phyloP scores from a whole-genome alignment of 2,329 filamentous ascomycete species.

The Fusarium graminum region DNA sequence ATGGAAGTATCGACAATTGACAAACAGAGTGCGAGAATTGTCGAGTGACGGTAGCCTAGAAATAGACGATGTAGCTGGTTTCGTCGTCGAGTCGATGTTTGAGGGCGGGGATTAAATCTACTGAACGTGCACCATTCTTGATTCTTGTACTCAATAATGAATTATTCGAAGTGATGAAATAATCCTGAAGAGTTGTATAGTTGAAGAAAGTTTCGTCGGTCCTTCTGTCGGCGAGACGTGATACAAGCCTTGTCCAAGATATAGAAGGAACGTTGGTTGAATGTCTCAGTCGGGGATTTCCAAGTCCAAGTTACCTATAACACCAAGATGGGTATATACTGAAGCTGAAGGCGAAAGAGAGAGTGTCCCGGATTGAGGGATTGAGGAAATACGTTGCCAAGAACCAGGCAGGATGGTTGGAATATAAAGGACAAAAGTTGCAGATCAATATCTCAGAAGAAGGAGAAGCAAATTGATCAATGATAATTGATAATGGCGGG shows the following conservation, averaged over 20 bases:
- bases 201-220: not conserved
- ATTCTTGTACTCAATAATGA: constrained; percentile 2
- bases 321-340: constrained; percentile 1
- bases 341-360: not conserved
- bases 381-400: not conserved
- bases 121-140: constrained; percentile 31
- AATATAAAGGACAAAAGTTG: constrained; percentile 9
- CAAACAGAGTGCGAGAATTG: not conserved
- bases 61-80: not conserved
- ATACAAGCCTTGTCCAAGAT: constrained; percentile 4
- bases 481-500: constrained; percentile 16
- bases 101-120: constrained; percentile 10
- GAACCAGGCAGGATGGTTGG: constrained; percentile 5
- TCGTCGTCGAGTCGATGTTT: constrained; percentile 13
- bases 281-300: not conserved
- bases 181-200: not conserved
- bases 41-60: not conserved
- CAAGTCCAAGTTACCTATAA: constrained; percentile 6
- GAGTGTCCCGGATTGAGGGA: not conserved
- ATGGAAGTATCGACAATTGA: constrained; percentile 9
- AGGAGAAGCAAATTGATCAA: constrained; percentile 29
- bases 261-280: constrained; percentile 29
- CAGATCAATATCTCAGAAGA: constrained; percentile 27
- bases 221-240: constrained; percentile 7
- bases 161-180: constrained; percentile 7